Evolutionary conservation across 805 yeast species (phyloP).

Genomic region (Candida sphagnicola): DNA sequence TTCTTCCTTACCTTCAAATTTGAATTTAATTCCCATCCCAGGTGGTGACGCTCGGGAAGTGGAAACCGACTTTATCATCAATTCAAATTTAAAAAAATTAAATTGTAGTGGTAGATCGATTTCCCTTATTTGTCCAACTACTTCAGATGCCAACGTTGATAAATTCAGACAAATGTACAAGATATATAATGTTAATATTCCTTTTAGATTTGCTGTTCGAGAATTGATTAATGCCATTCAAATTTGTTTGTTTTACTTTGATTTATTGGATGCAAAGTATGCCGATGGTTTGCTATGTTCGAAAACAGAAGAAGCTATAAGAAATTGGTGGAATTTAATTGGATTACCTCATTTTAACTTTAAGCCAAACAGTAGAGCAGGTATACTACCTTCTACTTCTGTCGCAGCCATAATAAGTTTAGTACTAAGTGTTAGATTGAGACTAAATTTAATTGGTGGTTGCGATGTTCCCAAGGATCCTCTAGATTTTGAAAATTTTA

Average conservation of each 20-base stretch:
- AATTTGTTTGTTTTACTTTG: constrained; percentile 72
- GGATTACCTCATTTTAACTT: constrained; percentile 50
- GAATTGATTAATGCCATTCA: constrained; percentile 77
- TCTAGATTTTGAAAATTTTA: constrained; percentile 67
- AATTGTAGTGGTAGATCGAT: constrained; percentile 87
- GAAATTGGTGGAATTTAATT: constrained; percentile 76
- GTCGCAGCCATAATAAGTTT: constrained; percentile 80
- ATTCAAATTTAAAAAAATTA: constrained; percentile 70
- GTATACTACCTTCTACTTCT: constrained; percentile 58
- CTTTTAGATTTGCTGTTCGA: constrained; percentile 60
- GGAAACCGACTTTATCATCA: constrained; percentile 61
- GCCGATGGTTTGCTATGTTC: constrained; percentile 87
- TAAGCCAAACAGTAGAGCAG: constrained; percentile 46
- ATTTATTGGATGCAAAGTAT: constrained; percentile 58
- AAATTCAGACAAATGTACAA: constrained; percentile 76
- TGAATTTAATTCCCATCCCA: constrained; percentile 68
- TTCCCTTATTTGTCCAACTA: constrained; percentile 55
- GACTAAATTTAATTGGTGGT: constrained; percentile 38
- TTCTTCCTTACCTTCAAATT: constrained; percentile 71
- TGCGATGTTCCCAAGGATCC: constrained; percentile 77
- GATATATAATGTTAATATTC: constrained; percentile 46
- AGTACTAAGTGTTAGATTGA: constrained; percentile 64
- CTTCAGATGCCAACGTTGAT: constrained; percentile 74
- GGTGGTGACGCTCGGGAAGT: constrained; percentile 50
- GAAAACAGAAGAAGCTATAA: constrained; percentile 67